Evolutionary conservation across 192 early-diverging fungal genomes (phyloP), one percentile per base, ranked within the genome.

Genomic region (Backusella liffmaniae): DNA sequence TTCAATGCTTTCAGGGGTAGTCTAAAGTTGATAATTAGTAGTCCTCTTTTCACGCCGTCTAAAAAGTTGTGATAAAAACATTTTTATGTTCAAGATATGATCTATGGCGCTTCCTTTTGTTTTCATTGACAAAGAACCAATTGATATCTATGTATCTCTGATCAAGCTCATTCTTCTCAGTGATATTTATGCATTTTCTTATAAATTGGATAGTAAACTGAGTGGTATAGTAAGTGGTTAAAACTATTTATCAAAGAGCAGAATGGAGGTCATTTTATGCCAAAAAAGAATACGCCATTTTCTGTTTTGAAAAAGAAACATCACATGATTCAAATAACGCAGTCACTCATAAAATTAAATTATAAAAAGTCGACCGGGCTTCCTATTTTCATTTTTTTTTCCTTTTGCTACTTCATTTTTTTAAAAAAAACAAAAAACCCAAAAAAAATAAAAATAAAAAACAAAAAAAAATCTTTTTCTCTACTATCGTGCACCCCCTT

Each of bases 351-450:
- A 62, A 13, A 29, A 23, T 29, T 7, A 62, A 62, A 4, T 62
- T 62, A 62, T 62, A 62, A 62, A 32, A 62, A 62, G 23, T 29
- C 56, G 56, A 62, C 56, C 26, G 56, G 56, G 56, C 26, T 62
- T 62, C 23, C 23, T 29, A 62, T 62, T 62, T 59, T 26, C 26
- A 6, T 12, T 59, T 59, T 23, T 23, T 59, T 59, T 59, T 59
- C 53, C 23, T 59, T 59, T 59, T 59, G 21, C 53, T 23, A 59
- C 26, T 59, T 36, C 35, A 37, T 41, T 68, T 68, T 68, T 36
- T 36, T 21, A 41, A 37, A 68, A 67, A 68, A 35, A 37, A 18
- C 26, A 23, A 49, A 42, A 46, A 41, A 46, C 12, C 30, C 23
- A 49, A 70, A 46, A 21, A 29, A 39, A 26, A 26, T 26, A 26